Base-by-base conservation (phyloP, 2,329 filamentous ascomycete species). In the Penicillium hordei region DNA sequence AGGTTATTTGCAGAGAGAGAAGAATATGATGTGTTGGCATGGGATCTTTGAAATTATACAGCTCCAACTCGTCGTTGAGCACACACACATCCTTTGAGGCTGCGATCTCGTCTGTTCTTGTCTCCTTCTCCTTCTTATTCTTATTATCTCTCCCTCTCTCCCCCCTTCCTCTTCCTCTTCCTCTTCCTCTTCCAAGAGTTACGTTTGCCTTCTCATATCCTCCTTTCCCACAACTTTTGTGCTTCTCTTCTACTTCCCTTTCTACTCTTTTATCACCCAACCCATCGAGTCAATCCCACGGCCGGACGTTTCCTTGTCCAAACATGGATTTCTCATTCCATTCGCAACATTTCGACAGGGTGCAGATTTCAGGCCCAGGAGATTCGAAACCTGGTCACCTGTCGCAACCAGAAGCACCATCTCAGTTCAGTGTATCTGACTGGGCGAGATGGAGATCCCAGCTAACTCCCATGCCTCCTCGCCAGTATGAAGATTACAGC, bases 361-460 rank as follows among this genome's bases (percentile, higher is more conserved):
- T 62, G 58, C 65, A 64, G 44, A 57, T 66, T 42, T 53, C 65
- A 64, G 65, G 62, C 55, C 67, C 63, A 57, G 31, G 12, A 13
- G 63, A 62, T 50, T 57, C 58, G 42, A 59, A 58, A 42, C 63
- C 63, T 21, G 58, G 57, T 44, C 54, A 56, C 36, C 51, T 55
- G 25, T 58, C 60, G 58, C 65, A 61, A 63, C 61, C 65, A 59
- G 60, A 58, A 34, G 48, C 58, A 21, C 34, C 64, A 17, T 54
- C 55, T 43, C 52, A 62, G 49, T 61, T 40, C 48, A 60, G 25
- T 19, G 33, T 40, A 31, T 52, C 60, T 21, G 62, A 60, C 48
- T 72, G 70, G 70, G 33, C 63, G 42, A 59, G 58, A 42, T 68
- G 63, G 50, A 61, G 57, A 59, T 70, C 65, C 33, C 59, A 57